These are phyloP conservation scores for Candida nemodendra DNA, from an alignment of 805 yeast genomes.

Conservation along the genomic window DNA sequence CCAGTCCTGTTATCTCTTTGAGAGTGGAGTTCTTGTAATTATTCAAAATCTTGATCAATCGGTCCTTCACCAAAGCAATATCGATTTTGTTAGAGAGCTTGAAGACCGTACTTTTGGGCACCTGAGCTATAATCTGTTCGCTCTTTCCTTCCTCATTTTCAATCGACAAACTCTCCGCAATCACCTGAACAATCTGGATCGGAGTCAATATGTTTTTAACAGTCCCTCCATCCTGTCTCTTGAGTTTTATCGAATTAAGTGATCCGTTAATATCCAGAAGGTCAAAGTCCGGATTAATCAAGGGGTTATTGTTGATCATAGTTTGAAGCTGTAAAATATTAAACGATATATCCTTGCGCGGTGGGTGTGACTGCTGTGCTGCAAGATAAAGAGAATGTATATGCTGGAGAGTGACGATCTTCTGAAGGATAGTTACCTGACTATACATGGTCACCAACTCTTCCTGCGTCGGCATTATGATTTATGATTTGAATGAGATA, in stretches of 20 bases:
- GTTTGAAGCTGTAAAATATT: slow-evolving; percentile 35
- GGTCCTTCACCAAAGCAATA: slow-evolving; percentile 32
- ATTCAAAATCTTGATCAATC: slow-evolving; percentile 33
- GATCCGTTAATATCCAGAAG: slow-evolving; percentile 32
- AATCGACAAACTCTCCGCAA: slow-evolving; percentile 35
- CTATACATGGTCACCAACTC: slow-evolving; percentile 28
- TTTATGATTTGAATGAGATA: neutral
- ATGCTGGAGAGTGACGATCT: slow-evolving; percentile 37
- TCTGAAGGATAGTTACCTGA: slow-evolving; percentile 33
- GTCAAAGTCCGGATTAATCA: slow-evolving; percentile 36
- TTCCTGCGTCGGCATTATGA: slow-evolving; percentile 27
- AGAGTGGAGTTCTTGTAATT: slow-evolving; percentile 33
- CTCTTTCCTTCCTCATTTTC: slow-evolving; percentile 27
- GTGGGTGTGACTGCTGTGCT: slow-evolving; percentile 32
- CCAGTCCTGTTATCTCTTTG: slow-evolving; percentile 38
- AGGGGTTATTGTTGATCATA: slow-evolving; percentile 37
- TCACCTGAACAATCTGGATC: slow-evolving; percentile 35
- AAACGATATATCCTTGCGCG: slow-evolving; percentile 34
- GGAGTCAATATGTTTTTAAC: slow-evolving; percentile 29
- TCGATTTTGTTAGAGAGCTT: slow-evolving; percentile 31
- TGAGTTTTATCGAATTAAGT: slow-evolving; percentile 20
- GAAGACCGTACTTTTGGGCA: slow-evolving; percentile 34
- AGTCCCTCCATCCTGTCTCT: slow-evolving; percentile 20
- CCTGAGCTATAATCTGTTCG: slow-evolving; percentile 32
- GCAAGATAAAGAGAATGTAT: slow-evolving; percentile 35